A percentile compares a stretch with the other conserved stretches of the same genome.
Conservation (phyloP, 352 stramenopile genomes). For the Blastocystis sp. region DNA sequence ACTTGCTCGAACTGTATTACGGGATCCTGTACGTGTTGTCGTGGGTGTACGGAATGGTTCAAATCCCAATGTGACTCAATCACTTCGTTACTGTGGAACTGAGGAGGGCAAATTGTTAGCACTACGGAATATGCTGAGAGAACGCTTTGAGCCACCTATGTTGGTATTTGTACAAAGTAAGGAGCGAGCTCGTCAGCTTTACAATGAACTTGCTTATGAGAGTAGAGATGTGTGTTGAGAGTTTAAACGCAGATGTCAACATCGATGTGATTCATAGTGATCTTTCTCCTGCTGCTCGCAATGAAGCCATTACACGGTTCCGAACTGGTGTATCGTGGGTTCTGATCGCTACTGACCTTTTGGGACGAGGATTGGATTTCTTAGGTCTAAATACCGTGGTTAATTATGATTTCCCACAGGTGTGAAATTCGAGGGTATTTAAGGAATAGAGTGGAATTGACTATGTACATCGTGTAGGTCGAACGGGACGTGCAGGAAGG, state of each 20-base stretch:
- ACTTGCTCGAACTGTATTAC: conserved; percentile 86
- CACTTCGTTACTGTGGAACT: conserved; percentile 93
- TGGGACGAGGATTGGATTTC: conserved; percentile 96
- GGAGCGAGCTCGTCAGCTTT: conserved; percentile 90
- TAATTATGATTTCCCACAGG: conserved; percentile 94
- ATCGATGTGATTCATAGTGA: conserved; percentile 94
- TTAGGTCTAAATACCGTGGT: conserved; percentile 98
- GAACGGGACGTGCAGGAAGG: conserved; percentile 82
- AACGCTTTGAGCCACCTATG: conserved; percentile 85
- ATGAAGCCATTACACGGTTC: conserved; percentile 87
- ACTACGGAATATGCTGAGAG: conserved; percentile 81
- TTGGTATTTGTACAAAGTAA: conserved; percentile 97
- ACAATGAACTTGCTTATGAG: conserved; percentile 93
- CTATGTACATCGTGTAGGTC: conserved; percentile 94
- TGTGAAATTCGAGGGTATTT: background rate
- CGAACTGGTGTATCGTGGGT: conserved; percentile 90
- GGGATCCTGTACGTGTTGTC: conserved; percentile 87
- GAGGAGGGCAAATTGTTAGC: conserved; percentile 97
- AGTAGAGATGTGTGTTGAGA: conserved; percentile 73
- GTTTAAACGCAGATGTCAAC: conserved; percentile 65
- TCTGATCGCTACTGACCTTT: conserved; percentile 97
- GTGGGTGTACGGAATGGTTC: conserved; percentile 82
- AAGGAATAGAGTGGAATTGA: conserved; percentile 76
- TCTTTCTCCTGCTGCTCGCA: conserved; percentile 81
- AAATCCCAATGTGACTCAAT: conserved; percentile 80